Base-by-base conservation (phyloP, 371 early-diverging fungal species). In the Mortierella sp. region DNA sequence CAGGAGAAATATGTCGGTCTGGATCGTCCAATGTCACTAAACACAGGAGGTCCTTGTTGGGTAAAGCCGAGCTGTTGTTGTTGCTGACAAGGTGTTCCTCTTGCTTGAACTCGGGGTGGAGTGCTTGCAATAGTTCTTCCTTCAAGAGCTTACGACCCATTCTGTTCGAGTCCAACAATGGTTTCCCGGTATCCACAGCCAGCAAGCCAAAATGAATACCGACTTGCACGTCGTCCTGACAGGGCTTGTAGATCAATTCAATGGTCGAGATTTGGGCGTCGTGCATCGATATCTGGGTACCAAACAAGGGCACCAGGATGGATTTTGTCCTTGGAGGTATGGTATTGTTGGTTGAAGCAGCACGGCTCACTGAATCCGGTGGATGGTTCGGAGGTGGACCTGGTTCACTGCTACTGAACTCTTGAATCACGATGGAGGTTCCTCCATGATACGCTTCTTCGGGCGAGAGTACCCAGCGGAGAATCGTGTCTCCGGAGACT, bases 401-500 rank as follows among this genome's bases (percentile, higher is more conserved):
- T 21, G 50, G 27, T 5, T 24, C 45, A 21, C 21, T 31, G 27
- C 46, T 23, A 18, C 14, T 46, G 16, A 67, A 54, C 45, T 61
- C 60, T 26, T 64, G 49, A 38, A 80, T 56, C 13, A 71, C 6
- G 18, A 80, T n/a, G 7, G 83, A 80, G 3, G 81, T 81, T 4
- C 83, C 83, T 19, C 83, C 81, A 31, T 59, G 59, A 51, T 80
- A 83, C 0, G 83, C 78, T 10, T 67, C 68, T 14, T 74, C 62
- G 5, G 74, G 74, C 5, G 71, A 62, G 46, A 80, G 21, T n/a
- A 61, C 24, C 63, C 69, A 78, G 19, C 62, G 66, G 18, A 66
- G n/a, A 28, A 23, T 28, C 21, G 18, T 51, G 34, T 28, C 16
- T 19, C 21, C 19, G n/a, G 21, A 13, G 34, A 34, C 26, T 9